These are phyloP conservation scores for Monascus ruber DNA, from an alignment of 2,329 filamentous ascomycete genomes.

Conservation along the genomic window DNA sequence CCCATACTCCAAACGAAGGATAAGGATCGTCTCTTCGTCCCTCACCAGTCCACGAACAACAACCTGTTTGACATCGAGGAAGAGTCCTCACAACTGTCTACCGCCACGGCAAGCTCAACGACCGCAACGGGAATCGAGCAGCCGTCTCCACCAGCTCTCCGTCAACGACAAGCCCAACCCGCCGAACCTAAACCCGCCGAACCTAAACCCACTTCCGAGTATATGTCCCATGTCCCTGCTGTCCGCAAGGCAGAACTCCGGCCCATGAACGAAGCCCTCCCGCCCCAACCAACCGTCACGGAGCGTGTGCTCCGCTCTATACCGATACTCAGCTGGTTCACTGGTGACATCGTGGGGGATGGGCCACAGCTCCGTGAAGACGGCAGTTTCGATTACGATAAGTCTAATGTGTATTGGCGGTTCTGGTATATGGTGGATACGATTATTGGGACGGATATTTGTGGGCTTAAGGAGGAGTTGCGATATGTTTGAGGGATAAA, in stretches of 20 bases:
- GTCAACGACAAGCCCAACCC: conserved; percentile 13
- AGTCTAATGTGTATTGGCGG: conserved; percentile 49
- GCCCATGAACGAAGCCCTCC: conserved; percentile 58
- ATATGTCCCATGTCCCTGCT: conserved; percentile 50
- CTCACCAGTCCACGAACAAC: conserved; percentile 31
- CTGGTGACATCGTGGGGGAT: conserved; percentile 40
- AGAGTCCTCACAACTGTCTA: conserved; percentile 22
- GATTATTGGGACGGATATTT: conserved; percentile 49
- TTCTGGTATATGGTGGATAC: conserved; percentile 48
- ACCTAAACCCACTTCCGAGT: conserved; percentile 23
- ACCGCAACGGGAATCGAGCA: conserved; percentile 22
- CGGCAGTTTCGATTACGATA: conserved; percentile 56
- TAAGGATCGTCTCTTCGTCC: conserved; percentile 20
- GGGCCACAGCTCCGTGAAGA: conserved; percentile 35
- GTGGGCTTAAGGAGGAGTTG: conserved; percentile 44
- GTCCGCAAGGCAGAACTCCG: conserved; percentile 55
- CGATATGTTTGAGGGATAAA: conserved; percentile 9
- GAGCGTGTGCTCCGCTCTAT: conserved; percentile 55
- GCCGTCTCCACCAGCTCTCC: conserved; percentile 6
- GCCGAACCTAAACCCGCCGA: no score
- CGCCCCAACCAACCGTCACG: conserved; percentile 54
- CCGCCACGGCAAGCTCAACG: conserved; percentile 31
- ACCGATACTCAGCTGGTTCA: conserved; percentile 62
- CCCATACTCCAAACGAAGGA: conserved; percentile 21
- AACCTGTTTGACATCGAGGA: conserved; percentile 20